Conservation (phyloP, 495 filamentous ascomycete species). For the Penicillium crystallinum region DNA sequence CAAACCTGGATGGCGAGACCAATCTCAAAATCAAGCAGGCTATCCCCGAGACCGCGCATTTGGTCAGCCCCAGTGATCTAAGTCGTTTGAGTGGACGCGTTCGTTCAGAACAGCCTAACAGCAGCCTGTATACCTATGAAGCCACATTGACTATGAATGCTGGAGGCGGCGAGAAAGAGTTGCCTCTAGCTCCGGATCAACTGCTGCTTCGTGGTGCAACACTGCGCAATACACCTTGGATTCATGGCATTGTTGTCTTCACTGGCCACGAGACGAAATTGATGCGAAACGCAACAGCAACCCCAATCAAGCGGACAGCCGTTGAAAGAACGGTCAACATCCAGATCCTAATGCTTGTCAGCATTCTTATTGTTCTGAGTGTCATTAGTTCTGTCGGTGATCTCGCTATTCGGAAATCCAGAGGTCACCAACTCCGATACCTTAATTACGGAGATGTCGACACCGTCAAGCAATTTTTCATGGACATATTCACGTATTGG, state of each 20-base stretch:
- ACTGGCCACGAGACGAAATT: slow-evolving; percentile 98
- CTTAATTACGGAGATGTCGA: slow-evolving; percentile 58
- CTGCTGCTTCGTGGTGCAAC: slow-evolving; percentile 90
- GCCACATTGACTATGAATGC: slow-evolving; percentile 89
- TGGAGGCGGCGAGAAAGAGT: slow-evolving; percentile 93
- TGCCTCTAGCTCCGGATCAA: slow-evolving; percentile 75
- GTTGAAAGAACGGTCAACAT: slow-evolving; percentile 91
- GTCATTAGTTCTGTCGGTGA: slow-evolving; percentile 89
- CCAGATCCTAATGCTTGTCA: slow-evolving; percentile 85
- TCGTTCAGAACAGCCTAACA: slow-evolving; percentile 96
- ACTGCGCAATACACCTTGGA: slow-evolving; percentile 94
- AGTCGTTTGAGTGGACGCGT: slow-evolving; percentile 81
- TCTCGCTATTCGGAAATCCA: slow-evolving; percentile 65
- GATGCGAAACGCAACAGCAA: slow-evolving; percentile 97
- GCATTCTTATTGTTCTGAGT: slow-evolving; percentile 77
- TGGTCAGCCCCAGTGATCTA: slow-evolving; percentile 83
- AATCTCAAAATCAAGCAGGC: slow-evolving; percentile 99
- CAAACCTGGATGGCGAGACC: slow-evolving; percentile 96
- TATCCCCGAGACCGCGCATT: slow-evolving; percentile 82
- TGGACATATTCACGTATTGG: slow-evolving; percentile 97
- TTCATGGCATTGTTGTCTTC: slow-evolving; percentile 94
- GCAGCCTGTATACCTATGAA: slow-evolving; percentile 97
- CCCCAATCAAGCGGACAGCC: slow-evolving; percentile 94
- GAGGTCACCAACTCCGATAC: slow-evolving; percentile 58
- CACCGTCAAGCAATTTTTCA: slow-evolving; percentile 76